These are phyloP conservation scores for Kwoniella dendrophila DNA, from an alignment of 768 basidiomycete genomes.

Conservation along the genomic window DNA sequence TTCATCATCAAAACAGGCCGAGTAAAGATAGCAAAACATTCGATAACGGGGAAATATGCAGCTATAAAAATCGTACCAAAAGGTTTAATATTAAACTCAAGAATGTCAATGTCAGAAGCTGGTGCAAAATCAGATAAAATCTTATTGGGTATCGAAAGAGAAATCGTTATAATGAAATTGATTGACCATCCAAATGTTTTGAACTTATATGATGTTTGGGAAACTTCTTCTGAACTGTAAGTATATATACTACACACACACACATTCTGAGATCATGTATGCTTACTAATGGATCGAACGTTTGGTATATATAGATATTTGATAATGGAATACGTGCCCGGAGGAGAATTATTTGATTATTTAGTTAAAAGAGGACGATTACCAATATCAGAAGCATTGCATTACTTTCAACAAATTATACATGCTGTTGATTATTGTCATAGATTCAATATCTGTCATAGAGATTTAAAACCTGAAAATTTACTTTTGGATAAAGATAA, in stretches of 20 bases:
- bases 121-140: conserved; percentile 75
- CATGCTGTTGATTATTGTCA: conserved; percentile 89
- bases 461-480: conserved; percentile 94
- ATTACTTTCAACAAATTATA: conserved; percentile 92
- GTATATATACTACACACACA: conserved; percentile 24
- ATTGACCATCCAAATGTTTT: conserved; percentile 93
- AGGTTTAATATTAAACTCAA: conserved; percentile 65
- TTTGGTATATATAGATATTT: conserved; percentile 61
- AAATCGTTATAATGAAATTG: conserved; percentile 97
- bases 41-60: conserved; percentile 83
- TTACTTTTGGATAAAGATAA: conserved; percentile 77
- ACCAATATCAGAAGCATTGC: conserved; percentile 70
- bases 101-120: conserved; percentile 68
- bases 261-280: neutral
- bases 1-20: conserved; percentile 63
- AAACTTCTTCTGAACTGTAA: conserved; percentile 82
- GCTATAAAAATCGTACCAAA: conserved; percentile 95
- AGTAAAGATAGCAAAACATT: conserved; percentile 83
- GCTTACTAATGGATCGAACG: neutral
- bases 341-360: conserved; percentile 92
- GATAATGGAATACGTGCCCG: conserved; percentile 91
- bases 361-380: conserved; percentile 77
- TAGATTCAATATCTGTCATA: conserved; percentile 89
- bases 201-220: conserved; percentile 95
- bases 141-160: conserved; percentile 79